Evolutionary conservation across 768 basidiomycete genomes (phyloP).

Genomic region (Cytidiella melzeri): DNA sequence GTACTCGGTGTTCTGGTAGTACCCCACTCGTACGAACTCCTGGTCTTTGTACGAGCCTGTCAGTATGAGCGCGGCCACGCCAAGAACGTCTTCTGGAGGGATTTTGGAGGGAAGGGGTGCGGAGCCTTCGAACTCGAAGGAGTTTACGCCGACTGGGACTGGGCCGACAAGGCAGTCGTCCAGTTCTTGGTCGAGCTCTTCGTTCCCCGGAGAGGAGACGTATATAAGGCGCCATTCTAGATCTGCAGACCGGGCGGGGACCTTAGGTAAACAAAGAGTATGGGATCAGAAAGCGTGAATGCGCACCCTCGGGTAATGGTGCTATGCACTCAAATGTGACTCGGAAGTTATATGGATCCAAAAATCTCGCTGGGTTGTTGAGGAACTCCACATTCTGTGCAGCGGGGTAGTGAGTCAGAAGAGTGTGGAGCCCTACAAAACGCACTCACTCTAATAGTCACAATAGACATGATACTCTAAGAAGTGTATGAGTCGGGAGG

Average conservation of each 20-base stretch:
- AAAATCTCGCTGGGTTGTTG: slow-evolving; percentile 90
- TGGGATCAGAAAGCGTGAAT: too few relatives aligned
- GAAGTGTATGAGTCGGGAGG: too few relatives aligned
- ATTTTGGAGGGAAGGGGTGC: slow-evolving; percentile 82
- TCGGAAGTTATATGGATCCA: slow-evolving; percentile 85
- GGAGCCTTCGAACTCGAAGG: slow-evolving; percentile 91
- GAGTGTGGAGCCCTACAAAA: neutral
- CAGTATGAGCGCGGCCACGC: slow-evolving; percentile 94
- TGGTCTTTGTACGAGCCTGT: slow-evolving; percentile 95
- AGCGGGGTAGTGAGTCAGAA: neutral
- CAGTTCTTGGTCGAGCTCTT: slow-evolving; percentile 92
- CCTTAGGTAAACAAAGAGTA: slow-evolving; percentile 2
- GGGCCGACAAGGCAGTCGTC: slow-evolving; percentile 98
- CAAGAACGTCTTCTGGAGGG: slow-evolving; percentile 85
- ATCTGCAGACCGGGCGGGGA: slow-evolving; percentile 44
- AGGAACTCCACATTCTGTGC: slow-evolving; percentile 81
- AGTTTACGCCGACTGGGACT: slow-evolving; percentile 93
- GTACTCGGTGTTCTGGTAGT: slow-evolving; percentile 99
- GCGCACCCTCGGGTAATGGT: slow-evolving; percentile 77
- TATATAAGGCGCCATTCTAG: slow-evolving; percentile 98
- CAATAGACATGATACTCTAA: slow-evolving; percentile 53
- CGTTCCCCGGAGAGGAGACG: slow-evolving; percentile 88
- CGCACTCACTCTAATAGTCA: slow-evolving; percentile 54
- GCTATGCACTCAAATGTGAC: slow-evolving; percentile 98
- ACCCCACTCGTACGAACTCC: slow-evolving; percentile 98